Percentiles rank a stretch among this genome's conserved stretches.
Conservation (phyloP, 768 basidiomycete genomes). For the Suillus brevipes region DNA sequence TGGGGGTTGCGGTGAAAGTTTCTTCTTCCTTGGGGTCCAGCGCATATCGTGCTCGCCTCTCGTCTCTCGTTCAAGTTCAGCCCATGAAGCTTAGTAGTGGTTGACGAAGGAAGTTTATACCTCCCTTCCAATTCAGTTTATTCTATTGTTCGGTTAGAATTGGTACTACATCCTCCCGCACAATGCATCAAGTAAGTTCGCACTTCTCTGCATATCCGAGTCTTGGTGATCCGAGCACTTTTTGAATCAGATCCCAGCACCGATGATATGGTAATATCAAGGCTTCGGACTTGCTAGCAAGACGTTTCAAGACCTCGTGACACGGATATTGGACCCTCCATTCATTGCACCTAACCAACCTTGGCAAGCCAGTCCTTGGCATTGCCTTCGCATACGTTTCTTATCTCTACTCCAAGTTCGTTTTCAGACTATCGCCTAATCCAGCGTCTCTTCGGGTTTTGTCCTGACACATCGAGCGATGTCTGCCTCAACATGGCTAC, state of each 20-base stretch:
- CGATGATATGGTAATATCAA: background rate
- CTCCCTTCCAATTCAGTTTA: slow-evolving; percentile 39
- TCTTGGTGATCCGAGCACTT: background rate
- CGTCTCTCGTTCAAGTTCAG: slow-evolving; percentile 18
- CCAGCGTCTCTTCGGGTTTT: background rate
- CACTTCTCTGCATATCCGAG: too few relatives aligned
- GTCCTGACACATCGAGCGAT: background rate
- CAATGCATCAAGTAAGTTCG: background rate
- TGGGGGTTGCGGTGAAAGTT: background rate
- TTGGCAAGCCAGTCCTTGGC: slow-evolving; percentile 29
- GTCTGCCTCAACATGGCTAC: too few relatives aligned
- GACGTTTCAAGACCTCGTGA: slow-evolving; percentile 52
- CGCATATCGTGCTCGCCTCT: slow-evolving; percentile 28
- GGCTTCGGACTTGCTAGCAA: background rate
- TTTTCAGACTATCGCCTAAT: background rate
- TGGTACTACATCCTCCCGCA: slow-evolving; percentile 15
- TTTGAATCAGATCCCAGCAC: background rate
- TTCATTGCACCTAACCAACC: slow-evolving; percentile 57
- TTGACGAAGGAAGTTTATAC: slow-evolving; percentile 1
- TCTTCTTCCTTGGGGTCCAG: slow-evolving; percentile 1
- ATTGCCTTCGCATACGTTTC: background rate
- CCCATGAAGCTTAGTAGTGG: slow-evolving; percentile 12
- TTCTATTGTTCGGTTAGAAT: slow-evolving; percentile 41
- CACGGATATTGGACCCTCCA: slow-evolving; percentile 61
- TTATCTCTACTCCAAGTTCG: background rate